Evolutionary conservation across 78 protist genomes (phyloP).

Genomic region (Guillardia theta): DNA sequence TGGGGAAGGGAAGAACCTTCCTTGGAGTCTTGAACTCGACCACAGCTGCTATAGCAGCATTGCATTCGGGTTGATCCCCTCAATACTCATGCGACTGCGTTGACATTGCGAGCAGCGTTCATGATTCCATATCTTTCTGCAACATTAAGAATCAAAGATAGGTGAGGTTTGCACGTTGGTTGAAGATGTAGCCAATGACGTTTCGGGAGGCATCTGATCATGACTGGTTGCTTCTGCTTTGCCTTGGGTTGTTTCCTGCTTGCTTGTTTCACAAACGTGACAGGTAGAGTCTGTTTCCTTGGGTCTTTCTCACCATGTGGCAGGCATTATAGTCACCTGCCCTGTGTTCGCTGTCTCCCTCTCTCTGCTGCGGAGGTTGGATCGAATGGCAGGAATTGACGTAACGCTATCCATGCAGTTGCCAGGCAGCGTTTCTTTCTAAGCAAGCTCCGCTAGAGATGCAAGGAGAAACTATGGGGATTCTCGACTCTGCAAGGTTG

Average conservation of each 20-base stretch:
- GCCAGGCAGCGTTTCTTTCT: neutral
- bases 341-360: neutral
- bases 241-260: neutral
- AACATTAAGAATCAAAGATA: neutral
- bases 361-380: neutral
- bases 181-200: too few species aligned
- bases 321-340: neutral
- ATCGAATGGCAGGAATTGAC: neutral
- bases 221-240: neutral
- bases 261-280: neutral
- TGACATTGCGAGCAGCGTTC: too few species aligned
- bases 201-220: neutral
- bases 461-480: constrained; percentile 20
- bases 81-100: too few species aligned
- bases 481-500: neutral
- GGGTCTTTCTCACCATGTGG: neutral
- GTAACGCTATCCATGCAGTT: neutral
- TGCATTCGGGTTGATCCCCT: neutral
- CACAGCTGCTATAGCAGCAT: neutral
- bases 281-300: neutral
- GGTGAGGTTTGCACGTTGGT: neutral
- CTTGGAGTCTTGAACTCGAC: neutral
- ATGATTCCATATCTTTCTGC: neutral
- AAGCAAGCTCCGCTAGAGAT: neutral
- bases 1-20: neutral